phyloP scores from a whole-genome alignment of 1,284 basidiomycete genomes.

The Volvariella surrecta region DNA sequence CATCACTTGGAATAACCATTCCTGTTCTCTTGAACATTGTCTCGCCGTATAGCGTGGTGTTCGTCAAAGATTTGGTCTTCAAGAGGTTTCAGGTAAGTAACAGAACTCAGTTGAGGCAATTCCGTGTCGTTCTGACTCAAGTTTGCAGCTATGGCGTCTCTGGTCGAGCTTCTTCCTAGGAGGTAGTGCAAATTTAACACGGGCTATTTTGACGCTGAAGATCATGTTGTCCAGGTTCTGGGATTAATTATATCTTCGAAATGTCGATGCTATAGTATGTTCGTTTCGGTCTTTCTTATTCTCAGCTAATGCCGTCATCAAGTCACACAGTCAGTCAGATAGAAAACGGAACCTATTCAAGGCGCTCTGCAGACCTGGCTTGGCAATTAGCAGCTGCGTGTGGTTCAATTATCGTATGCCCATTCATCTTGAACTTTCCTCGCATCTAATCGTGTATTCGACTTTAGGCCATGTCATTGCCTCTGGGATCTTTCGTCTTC shows the following conservation, averaged over 20 bases:
- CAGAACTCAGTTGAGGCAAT: not conserved
- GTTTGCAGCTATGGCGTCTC: conserved; percentile 63
- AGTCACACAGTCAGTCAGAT: conserved; percentile 61
- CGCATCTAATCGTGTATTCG: not conserved
- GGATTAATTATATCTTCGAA: conserved; percentile 64
- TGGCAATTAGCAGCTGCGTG: conserved; percentile 63
- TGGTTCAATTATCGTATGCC: conserved; percentile 50
- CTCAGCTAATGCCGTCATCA: conserved; percentile 2
- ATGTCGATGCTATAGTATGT: conserved; percentile 68
- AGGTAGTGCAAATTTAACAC: conserved; percentile 26
- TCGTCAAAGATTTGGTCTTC: conserved; percentile 40
- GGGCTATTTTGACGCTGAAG: not conserved
- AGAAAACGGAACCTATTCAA: conserved; percentile 51
- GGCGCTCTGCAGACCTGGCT: conserved; percentile 61
- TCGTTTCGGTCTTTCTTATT: not conserved
- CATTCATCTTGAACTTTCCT: not conserved
- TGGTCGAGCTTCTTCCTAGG: conserved; percentile 76
- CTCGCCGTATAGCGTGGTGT: conserved; percentile 47
- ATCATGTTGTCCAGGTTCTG: conserved; percentile 30
- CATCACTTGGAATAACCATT: conserved; percentile 54
- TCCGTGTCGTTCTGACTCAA: not conserved
- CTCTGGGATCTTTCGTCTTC: conserved; percentile 51
- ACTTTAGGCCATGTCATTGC: conserved; percentile 49
- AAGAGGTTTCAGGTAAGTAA: conserved; percentile 43
- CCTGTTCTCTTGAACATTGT: conserved; percentile 54